Evolutionary conservation across 2,329 filamentous ascomycete species (phyloP).

Genomic region (Teratosphaeria viscida): DNA sequence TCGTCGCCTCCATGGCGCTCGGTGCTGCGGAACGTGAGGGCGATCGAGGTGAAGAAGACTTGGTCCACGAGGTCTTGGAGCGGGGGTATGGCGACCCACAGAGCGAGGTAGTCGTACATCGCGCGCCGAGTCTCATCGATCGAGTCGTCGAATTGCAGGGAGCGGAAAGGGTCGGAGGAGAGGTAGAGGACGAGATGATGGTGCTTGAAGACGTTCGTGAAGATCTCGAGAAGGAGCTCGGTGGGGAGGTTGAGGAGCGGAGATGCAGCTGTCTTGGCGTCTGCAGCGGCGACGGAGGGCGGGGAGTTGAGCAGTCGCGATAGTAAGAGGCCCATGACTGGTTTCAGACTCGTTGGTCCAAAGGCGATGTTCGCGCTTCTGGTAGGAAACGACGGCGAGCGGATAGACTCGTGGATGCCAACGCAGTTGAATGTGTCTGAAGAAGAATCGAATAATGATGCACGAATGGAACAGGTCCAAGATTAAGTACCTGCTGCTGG

Average conservation of each 20-base stretch:
- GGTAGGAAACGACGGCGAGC: too few species aligned
- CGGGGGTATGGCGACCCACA: background rate
- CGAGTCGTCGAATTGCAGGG: background rate
- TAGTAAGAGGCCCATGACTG: too few species aligned
- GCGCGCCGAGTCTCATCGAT: background rate
- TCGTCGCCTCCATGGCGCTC: background rate
- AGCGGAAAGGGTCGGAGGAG: background rate
- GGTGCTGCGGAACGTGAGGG: background rate
- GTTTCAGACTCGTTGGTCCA: too few species aligned
- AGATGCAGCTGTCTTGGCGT: background rate
- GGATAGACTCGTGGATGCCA: too few species aligned
- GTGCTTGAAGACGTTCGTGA: background rate
- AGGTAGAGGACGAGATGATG: background rate
- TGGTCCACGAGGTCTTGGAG: background rate
- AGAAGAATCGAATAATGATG: too few species aligned
- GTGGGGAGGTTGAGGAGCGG: background rate
- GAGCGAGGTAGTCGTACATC: background rate
- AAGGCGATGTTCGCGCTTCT: too few species aligned
- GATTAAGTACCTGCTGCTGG: too few species aligned
- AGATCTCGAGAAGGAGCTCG: background rate
- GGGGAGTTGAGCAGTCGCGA: too few species aligned
- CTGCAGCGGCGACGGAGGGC: too few species aligned
- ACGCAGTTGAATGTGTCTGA: too few species aligned
- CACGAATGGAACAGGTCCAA: too few species aligned
- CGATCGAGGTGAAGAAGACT: background rate